Evolutionary conservation across 116 monocot genomes (phyloP), one percentile per base, ranked within the genome.

Genomic region (Trichopus zeylanicus): DNA sequence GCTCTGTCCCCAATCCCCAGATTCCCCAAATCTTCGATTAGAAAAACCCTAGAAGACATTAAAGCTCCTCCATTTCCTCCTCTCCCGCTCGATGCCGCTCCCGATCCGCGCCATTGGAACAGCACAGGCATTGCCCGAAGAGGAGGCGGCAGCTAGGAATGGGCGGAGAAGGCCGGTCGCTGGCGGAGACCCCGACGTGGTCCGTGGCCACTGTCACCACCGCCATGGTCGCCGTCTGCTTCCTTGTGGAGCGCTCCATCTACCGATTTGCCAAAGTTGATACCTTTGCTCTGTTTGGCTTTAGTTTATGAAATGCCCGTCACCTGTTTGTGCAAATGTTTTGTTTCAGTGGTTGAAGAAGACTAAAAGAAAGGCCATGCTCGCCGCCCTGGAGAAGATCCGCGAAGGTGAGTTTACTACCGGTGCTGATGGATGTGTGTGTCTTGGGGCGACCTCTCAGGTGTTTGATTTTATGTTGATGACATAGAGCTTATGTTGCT

Each of bases 171-270:
- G 86, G 86, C 4, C 61, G 91, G 31, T 91, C 91, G 5, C 83
- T 86, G 6, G 91, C 82, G 30, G 91, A 86, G 83, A 91, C 91
- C 3, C 91, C 86, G 67, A 86, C 86, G 22, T 91, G 91, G 83
- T 91, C 86, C 29, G 86, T 86, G 26, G 91, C 91, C 64, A 86
- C 86, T 42, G 83, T 91, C 26, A 83, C 86, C 48, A 91, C 86
- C 38, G 70, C 26, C 74, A 80, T 91, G 83, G 83, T 91, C 62
- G 83, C 80, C 66, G 67, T 78, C 59, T 83, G 91, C 80, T 82
- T 91, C 78, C 67, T 91, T 57, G 91, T 91, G 37, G 83, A 91
- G 75, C 82, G 91, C 32, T 77, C 75, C 62, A 83, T 91, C 60
- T 74, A 60, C 55, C 78, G 80, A 22, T 79, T 82, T 29, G 91